These are phyloP conservation scores for Penicillium taxi DNA, from an alignment of 495 filamentous ascomycete genomes.

Conservation along the genomic window DNA sequence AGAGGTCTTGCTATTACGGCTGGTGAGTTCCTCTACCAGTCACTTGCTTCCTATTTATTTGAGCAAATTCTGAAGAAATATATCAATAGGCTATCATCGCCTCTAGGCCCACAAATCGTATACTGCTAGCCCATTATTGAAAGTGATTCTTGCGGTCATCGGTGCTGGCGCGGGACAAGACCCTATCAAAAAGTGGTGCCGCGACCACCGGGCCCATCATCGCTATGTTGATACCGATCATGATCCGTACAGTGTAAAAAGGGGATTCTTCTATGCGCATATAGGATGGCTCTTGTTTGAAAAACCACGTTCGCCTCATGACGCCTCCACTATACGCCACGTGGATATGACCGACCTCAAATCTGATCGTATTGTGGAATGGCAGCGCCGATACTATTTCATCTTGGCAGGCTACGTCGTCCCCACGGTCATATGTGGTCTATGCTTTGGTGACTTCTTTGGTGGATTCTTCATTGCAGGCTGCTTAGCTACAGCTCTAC, in stretches of 20 bases:
- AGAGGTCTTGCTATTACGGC: conserved; percentile 5
- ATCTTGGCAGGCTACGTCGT: conserved; percentile 75
- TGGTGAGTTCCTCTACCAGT: no score
- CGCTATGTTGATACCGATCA: conserved; percentile 97
- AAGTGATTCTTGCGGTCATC: conserved; percentile 77
- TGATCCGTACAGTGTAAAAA: conserved; percentile 93
- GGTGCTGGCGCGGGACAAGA: conserved; percentile 92
- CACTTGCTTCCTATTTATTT: not conserved
- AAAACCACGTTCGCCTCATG: conserved; percentile 47
- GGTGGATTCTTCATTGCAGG: conserved; percentile 89
- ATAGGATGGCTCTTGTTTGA: conserved; percentile 85
- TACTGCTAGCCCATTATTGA: conserved; percentile 70
- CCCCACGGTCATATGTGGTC: conserved; percentile 69
- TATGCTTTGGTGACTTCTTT: conserved; percentile 73
- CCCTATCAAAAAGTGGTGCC: conserved; percentile 88
- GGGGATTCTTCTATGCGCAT: conserved; percentile 90
- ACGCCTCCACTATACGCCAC: conserved; percentile 69
- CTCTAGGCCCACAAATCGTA: conserved; percentile 91
- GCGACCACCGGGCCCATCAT: conserved; percentile 92
- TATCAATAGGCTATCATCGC: conserved; percentile 61
- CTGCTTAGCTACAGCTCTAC: conserved; percentile 84
- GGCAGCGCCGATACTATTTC: conserved; percentile 86
- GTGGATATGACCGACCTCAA: conserved; percentile 94
- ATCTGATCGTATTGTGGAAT: conserved; percentile 80
- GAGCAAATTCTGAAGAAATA: not conserved